Base-by-base conservation (phyloP, 2,329 filamentous ascomycete species). In the Colletotrichum spinosum region DNA sequence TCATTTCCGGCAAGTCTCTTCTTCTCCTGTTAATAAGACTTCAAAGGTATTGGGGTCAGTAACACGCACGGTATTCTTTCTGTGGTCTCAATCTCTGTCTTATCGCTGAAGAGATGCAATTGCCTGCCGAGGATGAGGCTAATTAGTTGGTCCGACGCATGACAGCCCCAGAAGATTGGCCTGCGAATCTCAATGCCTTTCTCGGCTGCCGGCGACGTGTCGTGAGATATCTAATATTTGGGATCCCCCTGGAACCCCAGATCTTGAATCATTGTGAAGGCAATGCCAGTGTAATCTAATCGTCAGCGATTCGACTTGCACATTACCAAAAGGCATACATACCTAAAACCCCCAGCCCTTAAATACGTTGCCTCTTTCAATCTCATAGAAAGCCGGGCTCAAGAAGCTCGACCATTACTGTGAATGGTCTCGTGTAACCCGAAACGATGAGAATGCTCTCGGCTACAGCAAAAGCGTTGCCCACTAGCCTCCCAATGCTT, bases 91-190 rank as follows among this genome's bases (percentile, higher is more conserved):
- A 67, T 68, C 38, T 71, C 66, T 7, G 60, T 60, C 10, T 62
- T 66, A 2, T 68, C 58, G 2, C 64, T 55, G 8, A 49, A 55
- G 0, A 71, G 58, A 34, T 69, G 60, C 1, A 71, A 61, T 0
- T 68, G 67, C 10, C 67, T 60, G 1, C 69, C 70, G 4, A 72
- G 49, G 3, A 69, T 61, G 7, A 69, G 56, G 45, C 69, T 72
- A 37, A 70, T 69, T 3, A 71, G 37, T 39, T 75, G 74, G 53
- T 75, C 73, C 1, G 71, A 73, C 6, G 68, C 64, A 51, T 74
- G 75, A 38, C 70, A 74, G 6, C 73, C 73, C 73, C 73, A 75
- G 50, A 71, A 74, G n/a, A 75, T 75, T 0, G 72, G 70, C 2
- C 73, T 50, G 0, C 72, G 68, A 6, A 75, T 70, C 37, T 73